These are phyloP conservation scores for Carex sylvatica DNA, from an alignment of 202 grass and related monocot species.

Conservation along the genomic window DNA sequence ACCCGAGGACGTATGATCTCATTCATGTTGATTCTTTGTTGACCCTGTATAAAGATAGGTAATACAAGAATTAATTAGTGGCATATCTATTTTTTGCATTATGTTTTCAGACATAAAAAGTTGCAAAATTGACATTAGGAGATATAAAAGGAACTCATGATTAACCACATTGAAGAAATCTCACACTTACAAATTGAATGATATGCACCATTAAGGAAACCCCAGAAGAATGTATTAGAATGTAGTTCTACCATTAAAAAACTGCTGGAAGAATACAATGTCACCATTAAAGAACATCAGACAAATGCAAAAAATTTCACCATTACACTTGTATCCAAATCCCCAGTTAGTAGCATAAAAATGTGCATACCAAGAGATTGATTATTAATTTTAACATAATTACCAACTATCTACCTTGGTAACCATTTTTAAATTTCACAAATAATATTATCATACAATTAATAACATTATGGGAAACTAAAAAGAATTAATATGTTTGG, in stretches of 20 bases:
- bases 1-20: constrained; percentile 93
- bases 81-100: background rate
- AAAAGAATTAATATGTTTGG: background rate
- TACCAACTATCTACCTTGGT: background rate
- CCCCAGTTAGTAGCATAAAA: background rate
- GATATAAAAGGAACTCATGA: background rate
- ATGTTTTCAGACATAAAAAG: background rate
- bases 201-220: too few relatives aligned
- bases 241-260: background rate
- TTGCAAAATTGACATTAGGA: background rate
- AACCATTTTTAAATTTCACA: background rate
- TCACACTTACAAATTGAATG: background rate
- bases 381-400: background rate
- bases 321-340: background rate
- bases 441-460: background rate
- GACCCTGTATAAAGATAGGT: constrained; percentile 76
- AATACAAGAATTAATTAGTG: constrained; percentile 15
- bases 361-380: background rate
- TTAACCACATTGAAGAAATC: background rate
- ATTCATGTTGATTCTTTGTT: constrained; percentile 78
- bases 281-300: background rate
- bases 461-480: background rate
- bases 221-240: too few relatives aligned
- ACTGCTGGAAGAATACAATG: background rate
- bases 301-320: background rate